Base-by-base conservation (phyloP, 495 filamentous ascomycete genomes). In the Penicillium cosmopolitanum region DNA sequence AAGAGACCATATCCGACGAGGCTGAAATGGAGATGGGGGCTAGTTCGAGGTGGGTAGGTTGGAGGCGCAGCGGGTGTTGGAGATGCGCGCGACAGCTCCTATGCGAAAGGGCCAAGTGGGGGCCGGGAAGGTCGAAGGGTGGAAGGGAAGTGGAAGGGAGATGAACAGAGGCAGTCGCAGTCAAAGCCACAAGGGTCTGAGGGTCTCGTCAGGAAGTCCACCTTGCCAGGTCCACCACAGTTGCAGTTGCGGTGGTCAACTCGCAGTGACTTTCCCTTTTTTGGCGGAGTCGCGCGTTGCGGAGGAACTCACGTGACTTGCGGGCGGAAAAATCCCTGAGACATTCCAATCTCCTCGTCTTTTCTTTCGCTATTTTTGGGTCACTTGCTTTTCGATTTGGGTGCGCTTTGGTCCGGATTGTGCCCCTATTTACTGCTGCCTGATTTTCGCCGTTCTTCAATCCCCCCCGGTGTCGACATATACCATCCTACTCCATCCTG, bases 271-370 rank as follows among this genome's bases (percentile, higher is more conserved):
- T 56, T 40, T 57, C 53, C 43, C 40, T 21, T 21, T 53, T 38
- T 18, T 7, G 57, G 43, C 51, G 56, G 55, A 63, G 56, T 31
- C 58, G 19, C 42, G 66, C 63, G 66, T 65, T 56, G 62, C 61
- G 50, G 64, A 65, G 67, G 60, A 15, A 18, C 12, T 33, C 67
- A 70, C 65, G 65, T 70, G 67, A 67, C 50, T 46, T 1, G 21
- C 19, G 25, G 60, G 38, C 57, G 34, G 52, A 70, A 70, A 68
- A 59, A 58, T 57, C 50, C 61, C 48, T 65, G 54, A 59, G 47
- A 61, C 59, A 61, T 58, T 62, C 52, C 46, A 44, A 44, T 52
- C 2, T 34, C 16, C 46, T 51, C 34, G 46, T n/a, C 59, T 66
- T 66, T 52, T 60, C 55, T 38, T 55, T 55, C 23, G 35, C 44